These are phyloP conservation scores for Skeletonema marinoi DNA, from an alignment of 108 stramenopile species.

Conservation along the genomic window DNA sequence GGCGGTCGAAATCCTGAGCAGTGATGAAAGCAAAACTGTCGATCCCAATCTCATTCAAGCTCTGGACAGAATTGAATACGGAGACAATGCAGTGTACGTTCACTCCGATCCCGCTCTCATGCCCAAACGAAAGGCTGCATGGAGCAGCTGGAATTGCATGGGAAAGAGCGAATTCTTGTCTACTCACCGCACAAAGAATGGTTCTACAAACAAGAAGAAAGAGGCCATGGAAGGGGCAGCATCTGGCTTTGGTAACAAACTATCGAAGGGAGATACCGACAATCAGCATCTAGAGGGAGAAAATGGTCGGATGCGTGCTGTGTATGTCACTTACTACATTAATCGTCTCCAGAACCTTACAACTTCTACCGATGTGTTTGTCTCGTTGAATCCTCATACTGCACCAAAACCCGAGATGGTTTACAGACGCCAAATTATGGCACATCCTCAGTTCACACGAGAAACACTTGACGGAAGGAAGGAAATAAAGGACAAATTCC, in stretches of 20 bases:
- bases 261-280: neutral
- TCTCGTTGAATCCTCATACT: slow-evolving; percentile 91
- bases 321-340: slow-evolving; percentile 95
- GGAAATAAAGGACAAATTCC: slow-evolving; percentile 50
- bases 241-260: slow-evolving; percentile 71
- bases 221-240: slow-evolving; percentile 77
- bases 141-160: slow-evolving; percentile 96
- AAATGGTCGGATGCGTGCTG: slow-evolving; percentile 75
- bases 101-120: slow-evolving; percentile 92
- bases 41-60: slow-evolving; percentile 39
- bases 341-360: slow-evolving; percentile 91
- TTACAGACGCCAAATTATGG: slow-evolving; percentile 58
- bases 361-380: slow-evolving; percentile 77
- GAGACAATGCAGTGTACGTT: slow-evolving; percentile 87
- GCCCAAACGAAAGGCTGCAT: slow-evolving; percentile 82
- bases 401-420: slow-evolving; percentile 56
- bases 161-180: slow-evolving; percentile 59
- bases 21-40: slow-evolving; percentile 3
- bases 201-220: slow-evolving; percentile 13
- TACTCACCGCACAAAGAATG: slow-evolving; percentile 16
- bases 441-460: slow-evolving; percentile 92
- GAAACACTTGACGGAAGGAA: slow-evolving; percentile 69
- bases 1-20: slow-evolving; percentile 60
- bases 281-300: slow-evolving; percentile 54
- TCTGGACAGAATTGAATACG: slow-evolving; percentile 71